phyloP scores from a whole-genome alignment of 2,329 filamentous ascomycete species.

The Coleophoma eucalyptorum region DNA sequence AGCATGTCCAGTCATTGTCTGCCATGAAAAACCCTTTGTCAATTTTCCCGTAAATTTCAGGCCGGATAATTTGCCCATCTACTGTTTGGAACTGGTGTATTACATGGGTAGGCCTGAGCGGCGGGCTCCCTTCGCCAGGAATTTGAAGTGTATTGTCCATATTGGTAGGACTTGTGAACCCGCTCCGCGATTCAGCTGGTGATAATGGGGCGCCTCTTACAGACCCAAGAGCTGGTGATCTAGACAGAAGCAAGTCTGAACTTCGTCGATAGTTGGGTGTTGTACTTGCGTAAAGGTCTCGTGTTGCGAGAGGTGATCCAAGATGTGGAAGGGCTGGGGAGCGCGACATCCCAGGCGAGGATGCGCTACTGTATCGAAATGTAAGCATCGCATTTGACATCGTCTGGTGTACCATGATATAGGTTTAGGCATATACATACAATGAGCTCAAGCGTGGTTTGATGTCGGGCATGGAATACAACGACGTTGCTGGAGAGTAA shows the following conservation, averaged over 20 bases:
- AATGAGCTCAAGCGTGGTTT: conserved; percentile 26
- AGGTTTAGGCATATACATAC: conserved; percentile 19
- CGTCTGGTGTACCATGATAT: conserved; percentile 10
- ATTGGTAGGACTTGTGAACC: conserved; percentile 27
- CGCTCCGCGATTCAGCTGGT: conserved; percentile 24
- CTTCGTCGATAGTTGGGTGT: conserved; percentile 23
- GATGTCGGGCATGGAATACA: conserved; percentile 28
- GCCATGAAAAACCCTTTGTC: conserved; percentile 67
- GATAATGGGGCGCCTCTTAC: conserved; percentile 26
- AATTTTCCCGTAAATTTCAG: conserved; percentile 63
- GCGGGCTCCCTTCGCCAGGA: conserved; percentile 24
- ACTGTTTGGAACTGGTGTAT: conserved; percentile 44
- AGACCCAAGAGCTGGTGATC: conserved; percentile 25
- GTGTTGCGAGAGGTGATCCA: conserved; percentile 22
- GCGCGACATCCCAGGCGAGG: conserved; percentile 24
- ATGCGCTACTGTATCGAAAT: conserved; percentile 20
- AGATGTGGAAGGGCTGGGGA: conserved; percentile 26
- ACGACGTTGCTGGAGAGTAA: conserved; percentile 22
- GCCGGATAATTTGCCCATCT: conserved; percentile 47
- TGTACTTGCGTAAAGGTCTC: conserved; percentile 26
- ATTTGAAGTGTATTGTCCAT: conserved; percentile 19
- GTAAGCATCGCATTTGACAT: conserved; percentile 8
- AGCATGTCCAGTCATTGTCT: conserved; percentile 70
- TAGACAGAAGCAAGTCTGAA: conserved; percentile 22
- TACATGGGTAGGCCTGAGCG: conserved; percentile 32